phyloP scores from a whole-genome alignment of 805 yeast species.

The Yamadazyma philogaea region DNA sequence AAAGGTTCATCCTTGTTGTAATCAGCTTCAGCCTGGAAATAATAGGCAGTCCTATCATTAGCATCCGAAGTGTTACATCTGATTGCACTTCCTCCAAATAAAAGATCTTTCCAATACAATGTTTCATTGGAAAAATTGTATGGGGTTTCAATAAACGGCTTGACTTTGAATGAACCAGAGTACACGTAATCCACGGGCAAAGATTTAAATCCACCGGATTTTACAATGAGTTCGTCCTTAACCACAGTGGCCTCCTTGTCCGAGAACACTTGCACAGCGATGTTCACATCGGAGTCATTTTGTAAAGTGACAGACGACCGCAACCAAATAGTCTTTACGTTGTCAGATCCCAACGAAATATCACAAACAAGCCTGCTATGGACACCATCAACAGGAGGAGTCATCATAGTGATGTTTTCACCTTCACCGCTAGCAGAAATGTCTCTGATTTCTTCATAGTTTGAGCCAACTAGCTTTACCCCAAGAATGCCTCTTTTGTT shows the following conservation, averaged over 20 bases:
- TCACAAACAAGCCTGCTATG: constrained; percentile 77
- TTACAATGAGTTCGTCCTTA: constrained; percentile 29
- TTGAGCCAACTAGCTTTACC: constrained; percentile 54
- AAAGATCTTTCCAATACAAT: constrained; percentile 63
- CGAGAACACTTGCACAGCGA: constrained; percentile 53
- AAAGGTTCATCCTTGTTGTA: constrained; percentile 68
- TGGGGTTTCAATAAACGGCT: constrained; percentile 52
- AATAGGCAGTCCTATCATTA: constrained; percentile 48
- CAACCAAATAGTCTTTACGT: constrained; percentile 73
- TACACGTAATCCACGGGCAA: constrained; percentile 73
- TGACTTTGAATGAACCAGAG: constrained; percentile 51
- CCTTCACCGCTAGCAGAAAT: constrained; percentile 80
- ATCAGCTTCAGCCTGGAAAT: constrained; percentile 69
- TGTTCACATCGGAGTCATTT: constrained; percentile 45
- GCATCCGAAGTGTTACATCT: constrained; percentile 51
- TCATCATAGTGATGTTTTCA: constrained; percentile 66
- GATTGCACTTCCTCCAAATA: constrained; percentile 49
- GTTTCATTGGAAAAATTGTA: constrained; percentile 68
- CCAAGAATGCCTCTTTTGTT: constrained; percentile 60
- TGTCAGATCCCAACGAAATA: constrained; percentile 65
- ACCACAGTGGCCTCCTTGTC: constrained; percentile 22
- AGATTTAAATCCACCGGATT: constrained; percentile 57
- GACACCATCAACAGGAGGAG: constrained; percentile 58
- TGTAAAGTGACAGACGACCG: constrained; percentile 70
- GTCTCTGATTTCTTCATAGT: constrained; percentile 50